Base-by-base conservation (phyloP, 805 yeast genomes). In the Starmerella floricola region DNA sequence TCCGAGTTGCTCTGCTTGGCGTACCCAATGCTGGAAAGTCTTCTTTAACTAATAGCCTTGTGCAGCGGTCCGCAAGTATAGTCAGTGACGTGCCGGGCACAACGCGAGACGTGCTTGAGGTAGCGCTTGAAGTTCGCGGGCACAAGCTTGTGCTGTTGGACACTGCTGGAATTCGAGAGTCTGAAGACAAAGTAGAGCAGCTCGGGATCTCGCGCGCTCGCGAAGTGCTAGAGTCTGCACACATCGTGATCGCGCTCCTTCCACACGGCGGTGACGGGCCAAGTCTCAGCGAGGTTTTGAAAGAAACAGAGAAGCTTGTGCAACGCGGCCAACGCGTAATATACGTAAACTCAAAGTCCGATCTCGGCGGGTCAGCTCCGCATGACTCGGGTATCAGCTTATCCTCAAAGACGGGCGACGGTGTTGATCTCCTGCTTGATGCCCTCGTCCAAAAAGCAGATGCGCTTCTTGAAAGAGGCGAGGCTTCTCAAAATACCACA, bases 21-120 rank as follows among this genome's bases (percentile, higher is more conserved):
- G 91, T 94, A 6, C 95, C 98, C 1, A 91, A 91, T 60, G 95
- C 95, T 1, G 98, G 98, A 0, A 91, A 91, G 57, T 86, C 95
- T 3, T 83, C 95, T 1, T 62, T 91, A 10, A 60, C 91, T 39
- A 91, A 91, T 55, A 55, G 63, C n/a, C 59, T 91, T 6, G 84
- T 87, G 0, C 70, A 77, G 45, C 73, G 80, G 18, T 93, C 86
- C 18, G 80, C 85, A 15, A 93, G 95, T 0, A 85, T 91, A 30
- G 97, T 91, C 1, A 84, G 95, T 56, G 76, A 76, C 30, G 73
- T 82, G 4, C 94, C 94, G 2, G 98, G 98, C 0, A 91, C 98
- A 0, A 91, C 98, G 0, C 68, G 98, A 54, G 98, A 91, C 55
- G 64, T 83, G 0, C 72, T 91, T 19, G 93, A 86, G 50, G 73